Base-by-base conservation (phyloP, 1,284 basidiomycete genomes). In the Porodaedalea pini region DNA sequence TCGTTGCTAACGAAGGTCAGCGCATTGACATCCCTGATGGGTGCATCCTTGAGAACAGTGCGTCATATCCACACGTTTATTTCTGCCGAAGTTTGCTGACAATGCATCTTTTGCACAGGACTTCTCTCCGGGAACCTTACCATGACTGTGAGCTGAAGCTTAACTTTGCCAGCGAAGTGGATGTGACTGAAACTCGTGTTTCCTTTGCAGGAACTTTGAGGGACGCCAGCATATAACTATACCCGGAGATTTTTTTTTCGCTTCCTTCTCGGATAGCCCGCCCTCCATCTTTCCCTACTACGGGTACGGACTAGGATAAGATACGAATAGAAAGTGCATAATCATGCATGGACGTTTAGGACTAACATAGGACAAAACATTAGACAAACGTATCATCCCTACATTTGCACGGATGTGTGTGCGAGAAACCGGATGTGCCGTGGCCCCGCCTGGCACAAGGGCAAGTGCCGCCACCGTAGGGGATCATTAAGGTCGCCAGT, bases 1-100 rank as follows among this genome's bases (percentile, higher is more conserved):
- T 92, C 62, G 90, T 92, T 60, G 92, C 93, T 50, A 94, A 92
- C 69, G 94, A 98, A 73, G 95, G 95, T 43, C 90, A 93, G 73
- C 83, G 89, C 67, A 98, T 99, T 65, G 88, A 94, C 72, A 92
- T 98, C 61, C 95, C 96, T 41, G 96, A 98, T 70, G 94, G 94
- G 4, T 92, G 92, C 65, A 84, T 94, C 65, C 79, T 98, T 61
- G 96, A 98, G 76, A 97, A 97, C 47, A 45, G 52, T 51, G 43
- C 45, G 53, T 59, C 53, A 54, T n/a, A 27, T 47, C 32, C 4
- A 45, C 25, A 29, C 43, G 27, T 37, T 32, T 25, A 27, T 29
- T 23, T 39, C 27, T 27, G 4, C 31, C n/a, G 11, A 36, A 48
- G 25, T 27, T 21, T 32, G 40, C 41, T 58, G n/a, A 37, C 27